Base-by-base conservation (phyloP, 78 protist species). In the Tieghemostelium lacteum region DNA sequence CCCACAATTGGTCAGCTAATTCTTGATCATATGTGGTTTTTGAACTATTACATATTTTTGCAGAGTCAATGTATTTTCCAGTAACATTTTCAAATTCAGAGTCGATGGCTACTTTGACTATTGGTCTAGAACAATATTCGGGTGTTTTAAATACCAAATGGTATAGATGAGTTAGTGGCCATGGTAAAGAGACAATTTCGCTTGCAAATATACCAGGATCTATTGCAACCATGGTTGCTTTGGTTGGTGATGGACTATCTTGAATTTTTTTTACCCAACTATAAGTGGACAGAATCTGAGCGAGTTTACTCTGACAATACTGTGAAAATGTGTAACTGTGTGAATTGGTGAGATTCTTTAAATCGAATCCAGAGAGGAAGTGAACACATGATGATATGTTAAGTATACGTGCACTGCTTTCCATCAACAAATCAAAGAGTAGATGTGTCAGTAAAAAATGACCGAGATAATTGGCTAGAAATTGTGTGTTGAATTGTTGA, bases 121-220 rank as follows among this genome's bases (percentile, higher is more conserved):
- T 83, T 12, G 17, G 45, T 63, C 73, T 69, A 14, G 89, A 2
- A 28, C 89, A 69, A 60, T 83, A 83, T 20, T 72, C 75, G 10
- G 89, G 74, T 2, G 89, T 63, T 50, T 83, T 83, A 62, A 83
- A 83, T 19, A 83, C 49, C n/a, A n/a, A 28, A 39, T 57, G 71
- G 26, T 83, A 83, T 17, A 83, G 75, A 5, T 31, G 20, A 28
- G 66, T 58, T 19, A 83, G 31, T 55, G 89, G 89, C 12, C 14
- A 66, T 19, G 89, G 89, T 8, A 83, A 26, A 24, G 36, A 31
- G 28, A 83, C 89, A 34, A 83, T 83, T 19, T 83, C 89, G 40
- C 89, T 83, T 16, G 89, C 89, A 55, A 83, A 83, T 14, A 83
- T 83, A 58, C 89, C 89, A 3, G 89, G 89, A 22, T 83, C 74